Conservation (phyloP, 768 basidiomycete genomes). For the Amanita subjunquillea region DNA sequence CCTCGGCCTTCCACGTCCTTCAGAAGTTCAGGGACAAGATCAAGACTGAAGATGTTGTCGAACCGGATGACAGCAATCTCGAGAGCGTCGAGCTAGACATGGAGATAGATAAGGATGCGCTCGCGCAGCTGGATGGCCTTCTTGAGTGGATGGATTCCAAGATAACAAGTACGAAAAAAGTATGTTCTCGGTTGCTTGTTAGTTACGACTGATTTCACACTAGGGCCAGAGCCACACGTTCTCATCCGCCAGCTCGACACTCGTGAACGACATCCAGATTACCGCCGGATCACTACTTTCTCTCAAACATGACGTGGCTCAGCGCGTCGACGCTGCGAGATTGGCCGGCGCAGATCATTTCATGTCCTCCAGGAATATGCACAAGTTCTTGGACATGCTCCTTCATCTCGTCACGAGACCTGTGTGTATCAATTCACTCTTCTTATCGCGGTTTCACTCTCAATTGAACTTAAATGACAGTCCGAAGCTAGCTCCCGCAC, state of each 20-base stretch:
- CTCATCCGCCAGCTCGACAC: slow-evolving; percentile 3
- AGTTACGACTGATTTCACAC: slow-evolving; percentile 3
- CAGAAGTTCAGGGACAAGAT: slow-evolving; percentile 10
- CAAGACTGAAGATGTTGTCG: slow-evolving; percentile 7
- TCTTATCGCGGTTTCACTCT: slow-evolving; percentile 3
- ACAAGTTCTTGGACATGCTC: slow-evolving; percentile 9
- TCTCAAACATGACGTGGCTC: slow-evolving; percentile 7
- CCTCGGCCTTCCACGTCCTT: slow-evolving; percentile 9
- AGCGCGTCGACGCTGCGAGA: slow-evolving; percentile 8
- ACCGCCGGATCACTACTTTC: slow-evolving; percentile 3
- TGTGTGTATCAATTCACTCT: slow-evolving; percentile 4
- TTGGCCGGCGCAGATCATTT: slow-evolving; percentile 8
- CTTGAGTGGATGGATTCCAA: slow-evolving; percentile 10
- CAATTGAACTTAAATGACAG: slow-evolving; percentile 4
- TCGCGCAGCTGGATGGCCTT: slow-evolving; percentile 9
- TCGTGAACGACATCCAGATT: slow-evolving; percentile 8
- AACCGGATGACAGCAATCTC: slow-evolving; percentile 6
- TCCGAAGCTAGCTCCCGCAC: slow-evolving; percentile 12
- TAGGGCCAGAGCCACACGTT: neutral
- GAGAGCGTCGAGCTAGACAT: slow-evolving; percentile 4
- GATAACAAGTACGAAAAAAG: slow-evolving; percentile 8
- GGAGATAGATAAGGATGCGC: slow-evolving; percentile 9
- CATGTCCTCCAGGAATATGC: slow-evolving; percentile 10
- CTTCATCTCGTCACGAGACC: slow-evolving; percentile 9
- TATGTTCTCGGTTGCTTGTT: slow-evolving; percentile 4